Evolutionary conservation across 148 eudicot species (phyloP).

Genomic region (Arctostaphylos glauca): DNA sequence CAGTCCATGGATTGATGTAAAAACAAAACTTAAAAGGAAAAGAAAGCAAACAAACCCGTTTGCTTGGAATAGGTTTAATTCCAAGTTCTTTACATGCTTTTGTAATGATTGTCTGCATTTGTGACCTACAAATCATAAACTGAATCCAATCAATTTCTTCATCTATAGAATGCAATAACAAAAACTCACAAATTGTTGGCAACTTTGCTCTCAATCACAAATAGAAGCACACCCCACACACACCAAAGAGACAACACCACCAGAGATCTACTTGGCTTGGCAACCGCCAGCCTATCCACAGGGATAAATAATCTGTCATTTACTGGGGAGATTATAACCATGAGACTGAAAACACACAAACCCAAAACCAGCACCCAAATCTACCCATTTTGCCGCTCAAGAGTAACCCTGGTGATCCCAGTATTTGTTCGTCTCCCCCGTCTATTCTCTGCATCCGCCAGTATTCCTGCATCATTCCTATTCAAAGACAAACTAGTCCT

Average conservation of each 20-base stretch:
- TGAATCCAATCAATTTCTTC: conserved; percentile 12
- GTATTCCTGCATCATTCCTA: neutral
- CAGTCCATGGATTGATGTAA: neutral
- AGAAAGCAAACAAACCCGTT: conserved; percentile 50
- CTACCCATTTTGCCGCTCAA: neutral
- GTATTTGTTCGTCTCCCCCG: too few relatives aligned
- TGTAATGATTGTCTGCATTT: conserved; percentile 91
- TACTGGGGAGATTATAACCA: neutral
- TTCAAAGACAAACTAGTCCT: neutral
- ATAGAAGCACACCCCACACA: neutral
- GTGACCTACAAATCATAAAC: conserved; percentile 59
- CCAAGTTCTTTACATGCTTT: conserved; percentile 90
- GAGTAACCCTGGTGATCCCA: neutral
- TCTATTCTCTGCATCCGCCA: neutral
- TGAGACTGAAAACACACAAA: neutral
- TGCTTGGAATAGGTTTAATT: conserved; percentile 79
- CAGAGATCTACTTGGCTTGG: neutral
- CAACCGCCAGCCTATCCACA: neutral
- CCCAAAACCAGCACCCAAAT: neutral
- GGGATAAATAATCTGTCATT: neutral
- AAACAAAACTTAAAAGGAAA: neutral
- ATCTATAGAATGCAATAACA: neutral
- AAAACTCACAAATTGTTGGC: neutral
- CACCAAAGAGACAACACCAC: neutral
- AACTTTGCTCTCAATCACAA: neutral